phyloP scores from a whole-genome alignment of 306 rosid genomes.

The Malus sylvestris region DNA sequence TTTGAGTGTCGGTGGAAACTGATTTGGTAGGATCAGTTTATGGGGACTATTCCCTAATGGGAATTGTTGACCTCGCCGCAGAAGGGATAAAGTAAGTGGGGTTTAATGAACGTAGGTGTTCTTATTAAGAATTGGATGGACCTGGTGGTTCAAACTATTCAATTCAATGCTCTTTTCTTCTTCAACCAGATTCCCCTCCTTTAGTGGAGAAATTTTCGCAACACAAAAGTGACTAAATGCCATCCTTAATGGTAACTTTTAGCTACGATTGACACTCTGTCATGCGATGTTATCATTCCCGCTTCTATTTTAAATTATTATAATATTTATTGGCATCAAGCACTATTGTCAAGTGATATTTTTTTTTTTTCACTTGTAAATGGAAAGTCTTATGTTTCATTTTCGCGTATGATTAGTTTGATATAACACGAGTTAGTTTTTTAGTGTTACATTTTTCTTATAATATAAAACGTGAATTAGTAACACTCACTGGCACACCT shows the following conservation, averaged over 20 bases:
- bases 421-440: not conserved
- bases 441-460: not conserved
- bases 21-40: not conserved
- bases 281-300: not conserved
- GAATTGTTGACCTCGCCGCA: constrained; percentile 20
- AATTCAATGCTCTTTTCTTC: constrained; percentile 26
- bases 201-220: not conserved
- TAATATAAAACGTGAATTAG: too few relatives aligned
- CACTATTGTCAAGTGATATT: too few relatives aligned
- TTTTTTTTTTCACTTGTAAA: too few relatives aligned
- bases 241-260: not conserved
- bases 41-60: constrained; percentile 2
- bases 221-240: not conserved
- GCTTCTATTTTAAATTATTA: too few relatives aligned
- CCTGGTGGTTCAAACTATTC: constrained; percentile 44
- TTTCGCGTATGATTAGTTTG: not conserved
- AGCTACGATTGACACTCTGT: fast-evolving
- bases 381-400: fast-evolving
- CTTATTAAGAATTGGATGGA: constrained; percentile 17
- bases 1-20: not conserved
- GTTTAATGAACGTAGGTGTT: constrained; percentile 11
- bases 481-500: too few relatives aligned
- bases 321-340: too few relatives aligned
- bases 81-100: constrained; percentile 24
- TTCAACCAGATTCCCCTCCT: not conserved